Base-by-base conservation (phyloP, 768 basidiomycete species). In the Russula olivacea region DNA sequence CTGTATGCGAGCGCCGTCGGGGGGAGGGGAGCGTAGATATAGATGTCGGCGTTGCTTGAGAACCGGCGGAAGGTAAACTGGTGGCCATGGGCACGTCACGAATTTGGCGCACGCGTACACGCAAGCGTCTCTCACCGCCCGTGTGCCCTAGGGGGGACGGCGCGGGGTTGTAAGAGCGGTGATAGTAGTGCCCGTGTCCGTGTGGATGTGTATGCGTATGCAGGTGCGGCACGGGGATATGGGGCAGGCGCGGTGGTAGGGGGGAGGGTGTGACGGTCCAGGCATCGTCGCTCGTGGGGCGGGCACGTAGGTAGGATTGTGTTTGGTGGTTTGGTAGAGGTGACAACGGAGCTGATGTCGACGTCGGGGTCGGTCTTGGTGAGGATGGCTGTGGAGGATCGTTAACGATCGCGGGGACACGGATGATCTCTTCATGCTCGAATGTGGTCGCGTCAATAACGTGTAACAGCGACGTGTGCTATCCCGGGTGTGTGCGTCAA, bases 381-480 rank as follows among this genome's bases (percentile, higher is more conserved):
- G 66, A 64, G 55, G 55, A 61, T 41, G 55, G 68, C 53, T 55
- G 67, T 34, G 49, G 69, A 32, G 57, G 57, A 45, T 66, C 66
- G 10, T 56, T 65, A 63, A 66, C 71, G 56, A 77, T 72, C 28
- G 74, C 74, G 4, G 86, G 86, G 50, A 88, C 79, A 58, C 78
- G 81, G 21, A 91, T 72, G 19, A 87, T 79, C 63, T 90, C 85
- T 65, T 89, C 86, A 7, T 81, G 82, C 70, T 92, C 86, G 68
- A 95, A 95, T 0, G 91, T 94, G 50, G 85, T 80, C 4, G 93
- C 91, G 70, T 97, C 94, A 54, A 96, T 77, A 61, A 95, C 78
- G 69, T 97, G 94, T 9, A 96, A 72, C 41, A 88, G 74, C 34
- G 83, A 87, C 2, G 90, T 89, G 71, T 96, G 93, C 90, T 94